phyloP scores from a whole-genome alignment of 1,139 yeast species.

The Geotrichum reessii region DNA sequence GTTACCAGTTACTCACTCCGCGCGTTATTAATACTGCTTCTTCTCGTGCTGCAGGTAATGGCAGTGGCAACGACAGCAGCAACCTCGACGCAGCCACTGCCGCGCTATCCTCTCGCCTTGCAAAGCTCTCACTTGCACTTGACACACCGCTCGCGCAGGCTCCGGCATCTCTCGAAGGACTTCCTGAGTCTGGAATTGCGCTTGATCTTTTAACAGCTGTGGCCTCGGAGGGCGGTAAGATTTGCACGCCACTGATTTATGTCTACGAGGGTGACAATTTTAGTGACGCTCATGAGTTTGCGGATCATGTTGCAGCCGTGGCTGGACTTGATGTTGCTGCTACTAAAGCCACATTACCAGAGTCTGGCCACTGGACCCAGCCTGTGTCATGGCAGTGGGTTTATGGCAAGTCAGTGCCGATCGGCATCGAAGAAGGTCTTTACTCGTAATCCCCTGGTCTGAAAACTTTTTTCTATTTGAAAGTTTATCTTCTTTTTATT shows the following conservation, averaged over 20 bases:
- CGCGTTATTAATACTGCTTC: background rate
- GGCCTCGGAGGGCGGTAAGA: conserved; percentile 20
- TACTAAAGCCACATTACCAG: conserved; percentile 18
- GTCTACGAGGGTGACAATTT: conserved; percentile 91
- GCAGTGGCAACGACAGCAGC: background rate
- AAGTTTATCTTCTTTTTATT: background rate
- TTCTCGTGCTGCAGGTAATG: background rate
- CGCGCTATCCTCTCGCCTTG: conserved; percentile 23
- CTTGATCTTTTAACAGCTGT: conserved; percentile 26
- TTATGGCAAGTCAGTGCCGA: conserved; percentile 69
- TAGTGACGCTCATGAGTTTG: conserved; percentile 59
- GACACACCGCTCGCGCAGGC: conserved; percentile 14
- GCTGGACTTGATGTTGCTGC: conserved; percentile 30
- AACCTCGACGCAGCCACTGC: background rate
- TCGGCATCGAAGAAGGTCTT: conserved; percentile 70
- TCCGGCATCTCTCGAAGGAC: conserved; percentile 5
- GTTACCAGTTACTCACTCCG: conserved; percentile 13
- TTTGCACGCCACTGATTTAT: conserved; percentile 38
- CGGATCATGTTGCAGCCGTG: conserved; percentile 38
- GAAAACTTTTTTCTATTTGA: background rate
- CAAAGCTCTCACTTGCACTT: conserved; percentile 22
- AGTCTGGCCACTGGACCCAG: conserved; percentile 37
- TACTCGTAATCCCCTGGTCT: conserved; percentile 44
- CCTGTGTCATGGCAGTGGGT: conserved; percentile 85
- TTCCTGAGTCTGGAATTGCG: conserved; percentile 34